Evolutionary conservation across 345 rosid species (phyloP).

Genomic region (Arabis hirsuta): DNA sequence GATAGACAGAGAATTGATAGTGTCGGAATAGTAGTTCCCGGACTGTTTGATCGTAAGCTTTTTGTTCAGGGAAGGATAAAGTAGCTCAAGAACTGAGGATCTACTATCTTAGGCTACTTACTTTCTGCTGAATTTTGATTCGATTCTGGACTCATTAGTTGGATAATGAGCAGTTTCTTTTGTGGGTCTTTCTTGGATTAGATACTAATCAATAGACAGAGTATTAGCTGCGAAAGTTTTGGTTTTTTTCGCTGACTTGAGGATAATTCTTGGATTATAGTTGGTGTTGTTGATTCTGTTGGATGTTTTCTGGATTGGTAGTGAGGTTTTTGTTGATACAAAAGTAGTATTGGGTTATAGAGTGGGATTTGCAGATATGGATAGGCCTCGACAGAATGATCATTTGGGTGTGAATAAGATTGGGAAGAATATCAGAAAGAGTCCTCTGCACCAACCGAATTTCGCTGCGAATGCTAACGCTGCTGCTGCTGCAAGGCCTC

Average conservation of each 20-base stretch:
- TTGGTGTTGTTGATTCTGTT: conserved; percentile 11
- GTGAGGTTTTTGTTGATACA: conserved; percentile 11
- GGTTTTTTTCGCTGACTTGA: conserved; percentile 15
- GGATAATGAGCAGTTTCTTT: neutral
- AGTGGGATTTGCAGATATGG: conserved; percentile 48
- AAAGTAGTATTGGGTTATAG: conserved; percentile 7
- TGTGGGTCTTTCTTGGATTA: too few species aligned
- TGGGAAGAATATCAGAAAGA: conserved; percentile 83
- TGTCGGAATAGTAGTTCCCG: conserved; percentile 1
- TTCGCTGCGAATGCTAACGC: conserved; percentile 48
- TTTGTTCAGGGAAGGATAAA: conserved; percentile 3
- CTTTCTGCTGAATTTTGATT: conserved; percentile 25
- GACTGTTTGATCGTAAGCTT: conserved; percentile 2
- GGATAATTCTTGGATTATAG: conserved; percentile 6
- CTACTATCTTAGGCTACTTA: conserved; percentile 11
- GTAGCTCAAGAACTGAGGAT: conserved; percentile 28
- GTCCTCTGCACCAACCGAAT: conserved; percentile 83
- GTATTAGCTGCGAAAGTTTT: neutral
- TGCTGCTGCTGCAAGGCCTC: conserved; percentile 61
- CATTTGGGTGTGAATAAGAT: conserved; percentile 85
- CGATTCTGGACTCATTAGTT: conserved; percentile 24
- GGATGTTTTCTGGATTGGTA: conserved; percentile 30
- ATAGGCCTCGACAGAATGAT: conserved; percentile 71
- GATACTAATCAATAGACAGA: too few species aligned
- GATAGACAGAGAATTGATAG: conserved; percentile 23